Base-by-base conservation (phyloP, 108 stramenopile genomes). In the Nannochloropsis gaditana region DNA sequence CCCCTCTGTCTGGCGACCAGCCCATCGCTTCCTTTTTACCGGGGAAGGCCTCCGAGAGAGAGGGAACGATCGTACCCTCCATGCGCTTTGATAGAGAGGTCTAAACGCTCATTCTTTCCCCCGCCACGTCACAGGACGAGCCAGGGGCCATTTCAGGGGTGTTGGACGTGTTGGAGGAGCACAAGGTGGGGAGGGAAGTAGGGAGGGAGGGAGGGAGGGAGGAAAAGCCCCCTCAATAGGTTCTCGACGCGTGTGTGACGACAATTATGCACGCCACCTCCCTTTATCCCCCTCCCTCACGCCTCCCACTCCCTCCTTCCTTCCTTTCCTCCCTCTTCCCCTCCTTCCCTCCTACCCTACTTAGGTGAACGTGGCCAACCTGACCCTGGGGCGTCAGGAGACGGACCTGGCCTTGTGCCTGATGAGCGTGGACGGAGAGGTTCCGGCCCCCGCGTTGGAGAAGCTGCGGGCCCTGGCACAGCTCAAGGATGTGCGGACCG, bases 61-160 rank as follows among this genome's bases (percentile, higher is more conserved):
- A 15, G 11, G 81, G 11, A 15, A 45, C 11, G 82, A 41, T 83
- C 10, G 11, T 9, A 0, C 9, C 17, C 15, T 83, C 17, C 10
- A 41, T 45, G 2, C 44, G 15, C 9, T 11, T 11, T 9, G 42
- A 9, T 21, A 1, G 17, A 17, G 10, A 9, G 15, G 44, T 83
- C 9, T 43, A 19, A 43, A 21, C 44, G 15, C 43, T 83, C 9
- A 9, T 42, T 17, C 41, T 41, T 50, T 50, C 11, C 41, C 21
- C 44, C 43, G 43, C 43, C 44, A 43, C 83, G 43, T 90, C 90
- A 45, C 87, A 91, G 84, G 91, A 91, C 86, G 45, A 85, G 43
- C 90, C 91, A 9, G 91, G 91, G 21, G 91, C 87, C 19, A 83
- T 91, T 44, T 43, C 87, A 43, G 85, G 86, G 44, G 89, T 91